Evolutionary conservation across 768 basidiomycete species (phyloP).

Genomic region (Suillus subluteus): DNA sequence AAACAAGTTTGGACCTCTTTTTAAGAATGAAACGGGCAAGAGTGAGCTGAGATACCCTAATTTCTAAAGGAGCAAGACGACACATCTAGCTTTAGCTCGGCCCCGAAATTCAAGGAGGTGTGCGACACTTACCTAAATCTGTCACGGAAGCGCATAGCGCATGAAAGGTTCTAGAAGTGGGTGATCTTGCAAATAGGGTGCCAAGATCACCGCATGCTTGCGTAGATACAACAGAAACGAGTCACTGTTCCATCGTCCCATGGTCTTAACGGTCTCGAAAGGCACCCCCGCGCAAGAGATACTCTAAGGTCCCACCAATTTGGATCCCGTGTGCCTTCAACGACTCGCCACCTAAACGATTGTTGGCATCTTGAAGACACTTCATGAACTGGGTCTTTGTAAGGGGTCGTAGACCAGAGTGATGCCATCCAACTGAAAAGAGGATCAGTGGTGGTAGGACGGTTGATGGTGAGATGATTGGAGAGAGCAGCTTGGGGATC

Average conservation of each 20-base stretch:
- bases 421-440: conserved; percentile 12
- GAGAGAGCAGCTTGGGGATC: not conserved
- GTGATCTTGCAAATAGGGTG: conserved; percentile 28
- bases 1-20: too few species aligned
- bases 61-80: too few species aligned
- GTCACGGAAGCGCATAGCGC: conserved; percentile 8
- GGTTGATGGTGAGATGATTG: not conserved
- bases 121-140: too few species aligned
- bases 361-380: not conserved
- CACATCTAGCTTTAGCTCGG: too few species aligned
- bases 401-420: not conserved
- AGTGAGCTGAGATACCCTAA: too few species aligned
- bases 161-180: conserved; percentile 13
- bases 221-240: conserved; percentile 34
- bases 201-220: conserved; percentile 31
- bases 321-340: conserved; percentile 24
- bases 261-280: conserved; percentile 36
- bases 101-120: too few species aligned
- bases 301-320: conserved; percentile 32
- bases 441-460: not conserved
- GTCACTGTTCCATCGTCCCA: conserved; percentile 38
- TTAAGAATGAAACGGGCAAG: too few species aligned
- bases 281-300: conserved; percentile 30
- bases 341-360: not conserved
- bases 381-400: conserved; percentile 5